Base-by-base conservation (phyloP, 345 rosid genomes). In the Capsella bursapastoris region DNA sequence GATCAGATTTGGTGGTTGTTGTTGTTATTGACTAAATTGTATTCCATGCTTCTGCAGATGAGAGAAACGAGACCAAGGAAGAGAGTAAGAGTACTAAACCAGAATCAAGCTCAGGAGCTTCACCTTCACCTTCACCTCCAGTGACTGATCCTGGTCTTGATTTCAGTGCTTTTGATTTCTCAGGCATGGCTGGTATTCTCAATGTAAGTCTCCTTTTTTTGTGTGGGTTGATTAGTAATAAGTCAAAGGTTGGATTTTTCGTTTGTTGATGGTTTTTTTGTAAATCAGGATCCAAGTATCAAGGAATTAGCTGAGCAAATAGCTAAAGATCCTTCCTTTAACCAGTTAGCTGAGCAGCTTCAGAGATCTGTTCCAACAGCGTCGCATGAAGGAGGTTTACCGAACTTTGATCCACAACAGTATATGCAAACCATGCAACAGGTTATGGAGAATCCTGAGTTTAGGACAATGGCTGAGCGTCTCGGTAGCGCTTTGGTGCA, bases 261-360 rank as follows among this genome's bases (percentile, higher is more conserved):
- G 47, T 58, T 0, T 70, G n/a, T 35, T 57, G 63, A 51, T 8
- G 28, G 18, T 61, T 12, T 4, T 10, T 15, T 6, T 32, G 1
- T 6, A 10, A 31, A 13, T 40, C 71, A 95, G 99, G 99, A 95
- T 73, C 99, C 97, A 1, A 92, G 94, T 79, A 90, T 95, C 69
- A 89, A 88, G 84, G 94, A 90, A 29, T 66, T 95, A 38, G 98
- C 97, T 68, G 98, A 90, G 75, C 97, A 92, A 85, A 92, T 95
- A 65, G 91, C 98, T 40, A 88, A 86, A 82, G 98, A 92, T 75
- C 98, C 98, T 44, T 15, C 98, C 11, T 95, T 95, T 83, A 95
- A 89, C 78, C 88, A 88, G 70, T 90, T 95, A 92, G 99, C 99
- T 15, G 98, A 92, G 84, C 99, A 92, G 80, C 89, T 92, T n/a